Conservation (phyloP, 2,329 filamentous ascomycete species). For the Torrubiellomyces zombiae region DNA sequence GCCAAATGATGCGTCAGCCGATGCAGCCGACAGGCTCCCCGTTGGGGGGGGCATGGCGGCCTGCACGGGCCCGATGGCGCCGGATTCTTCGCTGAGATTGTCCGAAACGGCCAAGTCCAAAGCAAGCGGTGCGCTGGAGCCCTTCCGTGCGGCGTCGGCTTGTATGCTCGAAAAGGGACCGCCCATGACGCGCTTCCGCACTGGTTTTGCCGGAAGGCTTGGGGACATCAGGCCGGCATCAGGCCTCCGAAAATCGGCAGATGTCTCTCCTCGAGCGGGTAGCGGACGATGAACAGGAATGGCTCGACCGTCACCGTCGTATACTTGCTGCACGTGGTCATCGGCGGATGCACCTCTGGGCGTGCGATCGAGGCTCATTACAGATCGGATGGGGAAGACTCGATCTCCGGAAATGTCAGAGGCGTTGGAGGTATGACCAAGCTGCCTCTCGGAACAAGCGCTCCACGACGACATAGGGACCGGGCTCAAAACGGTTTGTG, state of each 20-base stretch:
- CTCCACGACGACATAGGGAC: slow-evolving; percentile 24
- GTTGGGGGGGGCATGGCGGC: background rate
- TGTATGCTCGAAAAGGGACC: slow-evolving; percentile 28
- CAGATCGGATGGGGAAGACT: slow-evolving; percentile 70
- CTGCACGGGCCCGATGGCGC: slow-evolving; percentile 3
- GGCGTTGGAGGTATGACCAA: slow-evolving; percentile 12
- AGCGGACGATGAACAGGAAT: slow-evolving; percentile 14
- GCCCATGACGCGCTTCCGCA: slow-evolving; percentile 17
- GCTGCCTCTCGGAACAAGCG: slow-evolving; percentile 23
- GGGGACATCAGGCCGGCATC: slow-evolving; percentile 11
- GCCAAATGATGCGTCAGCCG: slow-evolving; percentile 8
- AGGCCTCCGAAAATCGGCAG: slow-evolving; percentile 10
- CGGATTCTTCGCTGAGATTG: slow-evolving; percentile 15
- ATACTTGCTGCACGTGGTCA: slow-evolving; percentile 19
- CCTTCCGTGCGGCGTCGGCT: slow-evolving; percentile 23
- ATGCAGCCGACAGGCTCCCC: slow-evolving; percentile 7
- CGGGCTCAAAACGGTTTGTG: slow-evolving; percentile 4
- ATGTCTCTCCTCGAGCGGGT: slow-evolving; percentile 13
- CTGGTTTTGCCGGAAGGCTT: slow-evolving; percentile 3
- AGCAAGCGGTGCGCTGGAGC: slow-evolving; percentile 16
- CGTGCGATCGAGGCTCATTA: slow-evolving; percentile 51
- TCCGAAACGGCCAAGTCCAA: slow-evolving; percentile 17
- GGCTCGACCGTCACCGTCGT: slow-evolving; percentile 15
- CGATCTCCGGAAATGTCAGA: slow-evolving; percentile 34
- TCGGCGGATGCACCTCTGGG: slow-evolving; percentile 21